A percentile compares a stretch with the other conserved stretches of the same genome.
phyloP scores from a whole-genome alignment of 1,284 basidiomycete species.

The Xanthoconium separans region DNA sequence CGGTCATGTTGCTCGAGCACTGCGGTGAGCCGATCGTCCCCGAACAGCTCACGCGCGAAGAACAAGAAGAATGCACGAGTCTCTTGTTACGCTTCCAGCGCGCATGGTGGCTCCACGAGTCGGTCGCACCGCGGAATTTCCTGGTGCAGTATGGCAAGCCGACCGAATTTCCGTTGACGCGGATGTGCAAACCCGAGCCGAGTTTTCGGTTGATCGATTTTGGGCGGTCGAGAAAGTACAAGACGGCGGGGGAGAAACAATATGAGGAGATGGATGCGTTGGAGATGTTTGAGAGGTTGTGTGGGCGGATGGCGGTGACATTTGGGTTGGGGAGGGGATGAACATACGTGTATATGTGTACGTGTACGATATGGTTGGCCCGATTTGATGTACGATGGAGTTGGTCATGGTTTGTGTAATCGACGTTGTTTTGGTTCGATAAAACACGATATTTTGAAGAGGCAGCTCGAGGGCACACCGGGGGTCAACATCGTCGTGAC shows the following conservation, averaged over 20 bases:
- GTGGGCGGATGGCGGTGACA: not conserved
- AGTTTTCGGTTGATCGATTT: slow-evolving; percentile 42
- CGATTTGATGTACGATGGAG: no score
- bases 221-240: slow-evolving; percentile 29
- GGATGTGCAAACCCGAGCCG: slow-evolving; percentile 19
- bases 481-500: no score
- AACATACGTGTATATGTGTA: no score
- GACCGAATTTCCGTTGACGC: slow-evolving; percentile 27
- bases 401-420: no score
- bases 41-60: slow-evolving; percentile 14
- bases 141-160: slow-evolving; percentile 38
- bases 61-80: slow-evolving; percentile 35
- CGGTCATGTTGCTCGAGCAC: slow-evolving; percentile 38
- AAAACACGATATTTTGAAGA: no score
- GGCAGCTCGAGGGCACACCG: no score
- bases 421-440: no score
- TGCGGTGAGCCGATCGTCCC: slow-evolving; percentile 35
- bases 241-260: slow-evolving; percentile 4
- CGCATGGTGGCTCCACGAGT: slow-evolving; percentile 37
- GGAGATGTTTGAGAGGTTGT: slow-evolving; percentile 1
- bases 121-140: slow-evolving; percentile 37
- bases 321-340: not conserved
- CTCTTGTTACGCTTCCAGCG: slow-evolving; percentile 34
- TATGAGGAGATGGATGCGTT: not conserved
- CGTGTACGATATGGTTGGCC: no score